These are phyloP conservation scores for Wolfiporia cocos DNA, from an alignment of 1,284 basidiomycete genomes.

Conservation along the genomic window DNA sequence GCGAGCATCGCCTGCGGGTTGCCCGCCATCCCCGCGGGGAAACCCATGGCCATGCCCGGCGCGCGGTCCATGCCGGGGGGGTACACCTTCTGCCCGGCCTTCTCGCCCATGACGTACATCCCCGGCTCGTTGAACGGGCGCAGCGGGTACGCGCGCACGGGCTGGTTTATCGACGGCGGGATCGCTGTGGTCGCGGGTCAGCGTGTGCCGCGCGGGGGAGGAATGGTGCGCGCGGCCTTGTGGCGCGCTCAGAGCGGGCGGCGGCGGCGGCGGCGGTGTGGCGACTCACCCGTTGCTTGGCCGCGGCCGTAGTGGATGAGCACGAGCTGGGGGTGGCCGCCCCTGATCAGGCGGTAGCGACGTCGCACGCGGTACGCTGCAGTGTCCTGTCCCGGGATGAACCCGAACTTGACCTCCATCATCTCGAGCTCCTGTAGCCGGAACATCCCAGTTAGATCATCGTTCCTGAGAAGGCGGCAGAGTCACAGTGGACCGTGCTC, in stretches of 20 bases:
- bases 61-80: conserved; percentile 8
- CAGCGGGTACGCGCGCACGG: conserved; percentile 64
- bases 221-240: no score
- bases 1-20: conserved; percentile 59
- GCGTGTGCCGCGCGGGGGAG: no score
- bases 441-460: neutral
- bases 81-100: conserved; percentile 52
- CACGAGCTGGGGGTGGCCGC: conserved; percentile 60
- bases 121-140: conserved; percentile 56
- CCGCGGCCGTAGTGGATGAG: conserved; percentile 71
- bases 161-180: conserved; percentile 48
- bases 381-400: conserved; percentile 57
- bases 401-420: conserved; percentile 64
- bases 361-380: conserved; percentile 59
- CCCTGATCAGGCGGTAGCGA: conserved; percentile 64
- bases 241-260: no score
- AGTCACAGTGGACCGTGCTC: no score
- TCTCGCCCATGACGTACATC: conserved; percentile 64
- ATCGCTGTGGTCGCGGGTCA: no score
- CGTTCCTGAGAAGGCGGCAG: neutral
- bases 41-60: conserved; percentile 10
- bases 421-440: conserved; percentile 66
- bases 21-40: conserved; percentile 13
- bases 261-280: neutral
- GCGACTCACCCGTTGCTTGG: conserved; percentile 47